Base-by-base conservation (phyloP, 352 stramenopile species). In the Peronosclerospora sorghi region DNA sequence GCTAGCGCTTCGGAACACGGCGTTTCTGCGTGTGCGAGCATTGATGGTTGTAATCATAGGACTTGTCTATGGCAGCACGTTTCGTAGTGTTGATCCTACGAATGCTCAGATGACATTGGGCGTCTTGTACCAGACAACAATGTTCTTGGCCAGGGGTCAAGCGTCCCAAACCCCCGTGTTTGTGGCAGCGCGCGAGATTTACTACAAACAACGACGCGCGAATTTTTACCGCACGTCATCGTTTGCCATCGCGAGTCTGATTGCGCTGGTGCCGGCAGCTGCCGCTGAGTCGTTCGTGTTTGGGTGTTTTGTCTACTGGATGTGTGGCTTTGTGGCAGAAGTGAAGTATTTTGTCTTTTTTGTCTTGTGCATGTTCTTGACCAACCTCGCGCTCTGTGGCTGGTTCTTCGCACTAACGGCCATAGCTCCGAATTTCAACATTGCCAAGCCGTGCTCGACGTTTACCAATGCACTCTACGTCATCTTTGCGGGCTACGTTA, bases 91-190 rank as follows among this genome's bases (percentile, higher is more conserved):
- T 15, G 50, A 73, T 14, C 45, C 55, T 0, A 62, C 56, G 0
- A 38, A 72, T 0, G 46, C 49, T 0, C 54, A 73, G 32, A 28
- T 73, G 5, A 49, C 76, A 15, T 57, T 94, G 35, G 82, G 83
- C 21, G 56, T 87, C 13, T 57, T 91, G 7, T 91, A 94, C 42
- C 68, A 74, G 34, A 60, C 62, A 5, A 62, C 18, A 9, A 2
- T 38, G n/a, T 38, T 38, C 14, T 5, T 38, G 5, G n/a, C 32
- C 12, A 21, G 21, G 14, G 32, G 32, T 21, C 32, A 38, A 6
- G 4, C 17, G 7, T 24, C 32, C 5, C 32, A 38, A 23, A 9
- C 23, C 5, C 32, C 32, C 5, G 23, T 15, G 3, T 38, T 23
- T 13, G 23, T 38, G 3, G 32, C 32, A 1, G 14, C 4, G 13